Evolutionary conservation across 352 stramenopile species (phyloP), one percentile per base, ranked within the genome.

Genomic region (Pythium phragmitis): DNA sequence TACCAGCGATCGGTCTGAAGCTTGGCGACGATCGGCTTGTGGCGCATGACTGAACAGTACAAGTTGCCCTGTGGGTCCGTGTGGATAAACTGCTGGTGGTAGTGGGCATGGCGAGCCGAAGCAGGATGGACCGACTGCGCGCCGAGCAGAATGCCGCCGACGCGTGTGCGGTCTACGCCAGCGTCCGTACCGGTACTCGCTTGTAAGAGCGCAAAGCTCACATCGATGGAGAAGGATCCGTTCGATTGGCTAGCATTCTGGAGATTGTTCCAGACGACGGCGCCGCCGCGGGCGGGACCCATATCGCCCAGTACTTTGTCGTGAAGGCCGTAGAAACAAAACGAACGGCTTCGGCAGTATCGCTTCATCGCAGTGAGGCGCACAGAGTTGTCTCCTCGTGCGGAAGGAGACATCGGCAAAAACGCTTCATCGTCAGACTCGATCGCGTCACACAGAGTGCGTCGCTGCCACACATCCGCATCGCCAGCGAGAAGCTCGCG

Each of bases 91-190:
- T 57, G 50, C 50, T 57, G 50, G 50, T 57, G 50, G 36, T 23
- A 57, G 50, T 12, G 3, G 3, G 13, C 14, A 17, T 49, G 14
- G n/a, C 14, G 14, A 17, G 14, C n/a, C 26, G 26, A 30, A 30
- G 26, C 26, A 17, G n/a, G 42, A 26, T 49, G 23, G 46, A 36
- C 46, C 19, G 46, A 83, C 36, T 86, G 75, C 7, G 72, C 60
- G 7, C 75, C 70, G 6, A 83, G 73, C 28, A 83, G 58, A 14
- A 86, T 55, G 3, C 73, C 73, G 3, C 73, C 75, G 14, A 43
- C 37, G 37, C 3, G 26, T 30, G 26, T 30, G 26, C 26, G 26
- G 26, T 30, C 26, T 0, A 30, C 26, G 26, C 26, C 26, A 30
- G 26, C 26, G 26, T 17, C 11, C 37, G 37, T n/a, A 17, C 37